phyloP scores from a whole-genome alignment of 352 stramenopile genomes.

The Phytophthora brassicae region DNA sequence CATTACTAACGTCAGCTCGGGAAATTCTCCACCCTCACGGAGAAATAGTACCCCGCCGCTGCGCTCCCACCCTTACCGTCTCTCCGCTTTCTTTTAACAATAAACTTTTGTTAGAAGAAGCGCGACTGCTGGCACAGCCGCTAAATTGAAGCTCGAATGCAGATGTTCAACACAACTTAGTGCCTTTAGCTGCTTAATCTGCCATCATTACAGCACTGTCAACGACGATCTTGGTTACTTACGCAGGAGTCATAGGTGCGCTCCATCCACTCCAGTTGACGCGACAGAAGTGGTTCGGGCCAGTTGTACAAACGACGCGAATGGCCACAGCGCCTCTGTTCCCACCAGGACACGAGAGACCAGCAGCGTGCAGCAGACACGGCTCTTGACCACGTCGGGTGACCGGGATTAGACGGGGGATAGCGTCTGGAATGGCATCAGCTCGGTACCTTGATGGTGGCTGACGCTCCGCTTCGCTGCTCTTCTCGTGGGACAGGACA shows the following conservation, averaged over 20 bases:
- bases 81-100: too few relatives aligned
- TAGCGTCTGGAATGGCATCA: neutral
- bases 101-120: too few relatives aligned
- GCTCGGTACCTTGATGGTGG: too few relatives aligned
- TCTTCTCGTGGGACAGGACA: neutral
- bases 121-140: too few relatives aligned
- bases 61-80: too few relatives aligned
- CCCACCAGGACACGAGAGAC: neutral
- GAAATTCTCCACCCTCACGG: too few relatives aligned
- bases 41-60: too few relatives aligned
- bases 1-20: too few relatives aligned
- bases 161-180: too few relatives aligned
- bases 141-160: too few relatives aligned
- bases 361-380: neutral
- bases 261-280: neutral
- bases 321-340: neutral
- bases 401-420: neutral
- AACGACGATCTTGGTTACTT: neutral
- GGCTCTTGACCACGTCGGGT: conserved; percentile 2
- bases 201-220: neutral
- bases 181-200: too few relatives aligned
- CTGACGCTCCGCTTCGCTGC: too few relatives aligned
- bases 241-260: neutral
- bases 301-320: neutral
- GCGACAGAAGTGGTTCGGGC: neutral